Evolutionary conservation across 208 protist species (phyloP).

Genomic region (Trypanosoma conorhini): DNA sequence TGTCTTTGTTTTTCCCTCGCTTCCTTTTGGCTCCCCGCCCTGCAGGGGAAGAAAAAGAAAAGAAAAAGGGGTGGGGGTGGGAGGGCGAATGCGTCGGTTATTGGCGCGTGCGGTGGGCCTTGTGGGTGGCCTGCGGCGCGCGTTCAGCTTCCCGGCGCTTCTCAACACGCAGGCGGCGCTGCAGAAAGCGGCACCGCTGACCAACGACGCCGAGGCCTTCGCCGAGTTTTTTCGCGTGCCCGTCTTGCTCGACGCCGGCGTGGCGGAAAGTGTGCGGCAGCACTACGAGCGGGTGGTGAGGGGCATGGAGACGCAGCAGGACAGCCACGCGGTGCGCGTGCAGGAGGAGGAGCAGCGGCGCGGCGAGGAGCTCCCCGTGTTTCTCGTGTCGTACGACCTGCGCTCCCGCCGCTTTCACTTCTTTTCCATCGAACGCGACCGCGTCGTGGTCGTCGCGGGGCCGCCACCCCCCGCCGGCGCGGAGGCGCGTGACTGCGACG

Average conservation of each 20-base stretch:
- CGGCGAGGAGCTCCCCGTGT: conserved; percentile 34
- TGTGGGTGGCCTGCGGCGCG: not conserved
- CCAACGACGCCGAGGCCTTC: conserved; percentile 40
- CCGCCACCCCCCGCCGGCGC: conserved; percentile 7
- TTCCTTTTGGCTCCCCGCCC: conserved; percentile 13
- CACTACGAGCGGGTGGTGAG: conserved; percentile 32
- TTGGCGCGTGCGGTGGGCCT: not conserved
- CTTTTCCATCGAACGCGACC: conserved; percentile 48
- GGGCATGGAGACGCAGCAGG: conserved; percentile 27
- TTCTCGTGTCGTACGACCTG: conserved; percentile 47
- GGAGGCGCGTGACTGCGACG: not conserved
- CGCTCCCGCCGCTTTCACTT: conserved; percentile 28
- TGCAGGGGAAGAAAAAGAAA: conserved; percentile 1
- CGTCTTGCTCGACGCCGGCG: conserved; percentile 7
- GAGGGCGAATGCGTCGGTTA: conserved; percentile 5
- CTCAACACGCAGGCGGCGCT: conserved; percentile 50
- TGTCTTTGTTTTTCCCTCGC: conserved; percentile 1
- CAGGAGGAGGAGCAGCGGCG: conserved; percentile 20
- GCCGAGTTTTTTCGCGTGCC: conserved; percentile 52
- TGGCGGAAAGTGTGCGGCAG: conserved; percentile 28
- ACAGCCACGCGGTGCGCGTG: conserved; percentile 24
- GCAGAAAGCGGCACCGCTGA: conserved; percentile 27
- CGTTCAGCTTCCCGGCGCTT: conserved; percentile 36
- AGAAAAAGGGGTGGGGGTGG: not conserved
- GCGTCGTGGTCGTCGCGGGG: conserved; percentile 34